Percentiles rank a stretch among this genome's conserved stretches.
phyloP scores from a whole-genome alignment of 305 asterid species.

The Ruellia speciosa region DNA sequence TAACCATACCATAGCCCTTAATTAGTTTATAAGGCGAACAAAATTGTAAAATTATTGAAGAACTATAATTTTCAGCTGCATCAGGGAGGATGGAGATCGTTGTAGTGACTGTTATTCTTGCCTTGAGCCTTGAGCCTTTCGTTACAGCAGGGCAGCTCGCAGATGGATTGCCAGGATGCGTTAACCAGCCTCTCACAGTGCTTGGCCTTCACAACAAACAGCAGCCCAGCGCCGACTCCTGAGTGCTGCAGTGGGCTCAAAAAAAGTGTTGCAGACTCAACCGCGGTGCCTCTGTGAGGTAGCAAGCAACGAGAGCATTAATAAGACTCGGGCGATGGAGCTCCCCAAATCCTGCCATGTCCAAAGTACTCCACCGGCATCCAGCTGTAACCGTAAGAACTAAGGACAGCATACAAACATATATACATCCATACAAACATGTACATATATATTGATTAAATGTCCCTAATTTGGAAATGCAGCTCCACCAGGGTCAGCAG shows the following conservation, averaged over 20 bases:
- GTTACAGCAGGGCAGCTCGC: neutral
- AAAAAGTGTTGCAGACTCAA: slow-evolving; percentile 5
- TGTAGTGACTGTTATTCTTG: neutral
- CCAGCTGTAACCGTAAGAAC: slow-evolving; percentile 1
- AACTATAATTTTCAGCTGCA: too few relatives aligned
- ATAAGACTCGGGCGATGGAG: slow-evolving; percentile 5
- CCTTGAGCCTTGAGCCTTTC: neutral
- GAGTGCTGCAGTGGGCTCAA: slow-evolving; percentile 19
- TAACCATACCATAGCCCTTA: too few relatives aligned
- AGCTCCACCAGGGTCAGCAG: too few relatives aligned
- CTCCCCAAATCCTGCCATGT: slow-evolving; percentile 6
- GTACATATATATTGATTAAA: too few relatives aligned
- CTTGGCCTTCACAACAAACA: slow-evolving; percentile 17
- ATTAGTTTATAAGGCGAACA: too few relatives aligned
- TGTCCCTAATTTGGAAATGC: too few relatives aligned
- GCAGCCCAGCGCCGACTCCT: slow-evolving; percentile 18
- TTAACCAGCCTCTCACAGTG: slow-evolving; percentile 12
- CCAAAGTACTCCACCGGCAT: neutral
- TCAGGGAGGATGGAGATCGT: too few relatives aligned
- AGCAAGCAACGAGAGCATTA: slow-evolving; percentile 1
- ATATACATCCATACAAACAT: neutral
- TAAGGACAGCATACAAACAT: too few relatives aligned
- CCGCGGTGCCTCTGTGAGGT: slow-evolving; percentile 19
- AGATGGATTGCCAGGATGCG: neutral
- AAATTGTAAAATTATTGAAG: too few relatives aligned